These are phyloP conservation scores for Adenanthera pavonina DNA, from an alignment of 306 rosid species.

Conservation along the genomic window DNA sequence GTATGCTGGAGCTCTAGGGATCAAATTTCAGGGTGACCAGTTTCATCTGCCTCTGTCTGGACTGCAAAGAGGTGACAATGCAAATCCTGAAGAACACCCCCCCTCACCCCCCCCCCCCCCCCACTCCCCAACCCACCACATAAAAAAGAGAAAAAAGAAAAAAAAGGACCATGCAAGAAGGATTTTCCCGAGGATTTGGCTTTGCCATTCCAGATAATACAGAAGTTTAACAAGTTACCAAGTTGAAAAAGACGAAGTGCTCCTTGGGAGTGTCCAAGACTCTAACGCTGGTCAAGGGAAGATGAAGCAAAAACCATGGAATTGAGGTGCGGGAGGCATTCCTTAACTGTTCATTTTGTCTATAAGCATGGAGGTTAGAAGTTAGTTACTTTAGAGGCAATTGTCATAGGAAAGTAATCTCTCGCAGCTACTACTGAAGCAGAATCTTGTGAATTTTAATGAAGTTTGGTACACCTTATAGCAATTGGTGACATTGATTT, in stretches of 20 bases:
- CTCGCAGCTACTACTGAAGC: neutral
- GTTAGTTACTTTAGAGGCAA: neutral
- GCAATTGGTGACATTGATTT: neutral
- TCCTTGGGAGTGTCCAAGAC: neutral
- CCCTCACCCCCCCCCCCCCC: no score
- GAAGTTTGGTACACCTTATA: neutral
- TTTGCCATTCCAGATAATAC: neutral
- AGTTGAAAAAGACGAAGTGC: neutral
- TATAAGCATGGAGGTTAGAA: neutral
- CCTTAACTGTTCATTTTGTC: neutral
- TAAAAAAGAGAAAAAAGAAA: no score
- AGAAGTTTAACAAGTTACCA: neutral
- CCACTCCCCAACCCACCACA: no score
- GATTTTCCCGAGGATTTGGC: neutral
- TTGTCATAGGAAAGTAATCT: neutral
- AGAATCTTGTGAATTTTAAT: neutral
- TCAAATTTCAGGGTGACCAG: neutral
- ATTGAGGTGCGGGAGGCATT: neutral
- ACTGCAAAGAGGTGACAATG: neutral
- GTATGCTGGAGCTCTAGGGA: neutral
- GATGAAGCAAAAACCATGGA: neutral
- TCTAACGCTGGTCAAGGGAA: neutral
- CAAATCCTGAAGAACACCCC: neutral
- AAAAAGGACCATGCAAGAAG: neutral
- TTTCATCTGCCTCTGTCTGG: neutral